Percentiles rank a stretch among this genome's conserved stretches.
phyloP scores from a whole-genome alignment of 2,329 filamentous ascomycete genomes.

The Didymella exigua region DNA sequence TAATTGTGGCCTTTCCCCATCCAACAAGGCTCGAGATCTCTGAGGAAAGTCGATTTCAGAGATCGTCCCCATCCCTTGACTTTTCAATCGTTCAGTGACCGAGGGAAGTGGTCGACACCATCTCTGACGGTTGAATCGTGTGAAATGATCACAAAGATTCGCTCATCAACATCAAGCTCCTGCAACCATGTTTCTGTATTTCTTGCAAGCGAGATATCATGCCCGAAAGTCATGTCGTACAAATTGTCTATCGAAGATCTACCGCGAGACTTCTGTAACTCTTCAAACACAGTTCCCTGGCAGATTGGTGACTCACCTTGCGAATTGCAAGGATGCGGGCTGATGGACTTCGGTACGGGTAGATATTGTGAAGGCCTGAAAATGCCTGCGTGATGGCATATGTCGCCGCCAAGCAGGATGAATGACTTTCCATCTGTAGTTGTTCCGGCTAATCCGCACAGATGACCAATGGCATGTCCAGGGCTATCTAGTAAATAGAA shows the following conservation, averaged over 20 bases:
- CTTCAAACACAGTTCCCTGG: constrained; percentile 26
- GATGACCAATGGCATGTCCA: constrained; percentile 59
- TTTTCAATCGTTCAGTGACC: constrained; percentile 33
- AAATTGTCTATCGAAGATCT: constrained; percentile 13
- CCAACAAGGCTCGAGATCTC: constrained; percentile 29
- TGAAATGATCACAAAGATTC: constrained; percentile 36
- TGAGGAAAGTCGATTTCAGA: constrained; percentile 34
- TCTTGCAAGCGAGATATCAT: constrained; percentile 27
- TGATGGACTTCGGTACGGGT: constrained; percentile 27
- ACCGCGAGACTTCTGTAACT: constrained; percentile 22
- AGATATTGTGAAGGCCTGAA: constrained; percentile 33
- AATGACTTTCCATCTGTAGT: constrained; percentile 26
- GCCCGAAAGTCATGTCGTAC: constrained; percentile 28
- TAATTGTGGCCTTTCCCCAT: constrained; percentile 14
- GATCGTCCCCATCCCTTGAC: constrained; percentile 30
- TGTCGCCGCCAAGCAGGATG: constrained; percentile 37
- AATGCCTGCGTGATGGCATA: constrained; percentile 34
- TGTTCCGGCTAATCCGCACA: constrained; percentile 57
- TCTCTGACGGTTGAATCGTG: constrained; percentile 35
- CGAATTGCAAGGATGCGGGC: constrained; percentile 22
- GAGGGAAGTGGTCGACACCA: constrained; percentile 34
- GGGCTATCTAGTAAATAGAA: constrained; percentile 62
- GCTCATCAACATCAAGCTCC: constrained; percentile 30
- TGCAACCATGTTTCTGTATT: constrained; percentile 29
- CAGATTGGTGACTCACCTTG: constrained; percentile 18